phyloP scores from a whole-genome alignment of 2,329 filamentous ascomycete species.

The Teratosphaeriaceae sp. region DNA sequence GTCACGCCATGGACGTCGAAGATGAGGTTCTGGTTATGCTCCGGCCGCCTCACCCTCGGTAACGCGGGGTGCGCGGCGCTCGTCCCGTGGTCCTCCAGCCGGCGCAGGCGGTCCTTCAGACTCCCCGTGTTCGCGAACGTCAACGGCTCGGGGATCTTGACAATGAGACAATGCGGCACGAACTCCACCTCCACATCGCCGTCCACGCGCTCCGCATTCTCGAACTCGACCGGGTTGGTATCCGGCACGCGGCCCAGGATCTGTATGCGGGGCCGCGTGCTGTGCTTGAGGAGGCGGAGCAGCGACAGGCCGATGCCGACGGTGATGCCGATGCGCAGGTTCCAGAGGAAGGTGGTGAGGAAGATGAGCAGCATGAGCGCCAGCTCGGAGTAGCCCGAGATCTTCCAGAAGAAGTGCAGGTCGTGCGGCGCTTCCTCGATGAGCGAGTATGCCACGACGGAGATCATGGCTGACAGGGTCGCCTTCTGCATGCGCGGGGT shows the following conservation, averaged over 20 bases:
- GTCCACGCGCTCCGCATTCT: conserved; percentile 63
- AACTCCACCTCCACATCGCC: conserved; percentile 58
- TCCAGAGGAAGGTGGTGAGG: conserved; percentile 88
- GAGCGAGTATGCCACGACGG: conserved; percentile 87
- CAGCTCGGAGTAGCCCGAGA: conserved; percentile 81
- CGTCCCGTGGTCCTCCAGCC: conserved; percentile 88
- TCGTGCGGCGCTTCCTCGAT: conserved; percentile 95
- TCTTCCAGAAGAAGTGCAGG: conserved; percentile 78
- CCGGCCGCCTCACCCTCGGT: conserved; percentile 67
- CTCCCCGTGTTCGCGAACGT: conserved; percentile 95
- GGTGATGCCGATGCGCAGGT: conserved; percentile 85
- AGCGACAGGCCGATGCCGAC: conserved; percentile 88
- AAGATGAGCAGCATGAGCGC: conserved; percentile 87
- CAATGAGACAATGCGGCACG: conserved; percentile 84
- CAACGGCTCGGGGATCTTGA: conserved; percentile 94
- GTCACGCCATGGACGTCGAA: conserved; percentile 99
- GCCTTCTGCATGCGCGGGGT: conserved; percentile 69
- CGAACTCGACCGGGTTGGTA: conserved; percentile 62
- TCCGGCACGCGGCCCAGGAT: conserved; percentile 86
- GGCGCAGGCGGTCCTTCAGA: conserved; percentile 71
- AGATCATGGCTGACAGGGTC: conserved; percentile 88
- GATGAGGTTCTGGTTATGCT: conserved; percentile 85
- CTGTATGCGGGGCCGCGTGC: conserved; percentile 88
- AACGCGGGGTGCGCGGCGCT: conserved; percentile 77
- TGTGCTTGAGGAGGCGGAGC: conserved; percentile 81